Evolutionary conservation across 83 land plant species (phyloP), one percentile per base, ranked within the genome.

Genomic region (Thuja plicata): DNA sequence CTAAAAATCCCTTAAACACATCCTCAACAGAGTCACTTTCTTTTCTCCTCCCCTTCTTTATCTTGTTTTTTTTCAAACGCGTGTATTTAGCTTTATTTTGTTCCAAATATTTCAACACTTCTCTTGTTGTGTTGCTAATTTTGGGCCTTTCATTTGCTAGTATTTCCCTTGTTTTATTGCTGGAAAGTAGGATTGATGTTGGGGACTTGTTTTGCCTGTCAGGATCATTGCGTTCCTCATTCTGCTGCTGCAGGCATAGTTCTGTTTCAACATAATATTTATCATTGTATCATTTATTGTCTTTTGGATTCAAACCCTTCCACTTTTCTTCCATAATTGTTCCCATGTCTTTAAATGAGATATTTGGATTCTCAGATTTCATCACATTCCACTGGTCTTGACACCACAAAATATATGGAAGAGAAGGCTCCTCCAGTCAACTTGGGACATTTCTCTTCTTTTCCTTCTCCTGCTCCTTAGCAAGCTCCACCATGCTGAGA

Each of bases 341-440:
- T 30, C 95, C 88, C 57, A 95, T 91, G 37, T 97, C 97, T 80
- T 94, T 95, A 88, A 97, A 95, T 19, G 93, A 90, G 9, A 92
- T 91, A 16, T 91, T 94, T 15, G 95, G 94, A 60, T 96, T 93
- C 81, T 91, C 95, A 60, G 92, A 93, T 88, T 94, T 95, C 85
- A 95, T 89, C n/a, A n/a, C n/a, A 86, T 92, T 94, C 93, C 99
- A 95, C 73, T 96, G 97, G 84, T 97, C 99, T 82, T 97, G 96
- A 91, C 92, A 95, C 98, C 98, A 97, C 19, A 94, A 89, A 19
- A 94, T 88, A 88, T 95, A 97, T 19, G 99, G 91, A 1, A 94
- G 87, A 48, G 92, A 88, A 17, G 98, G 98, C 91, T 93, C 95
- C 92, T 96, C 96, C 70, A 41, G 87, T 71, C 93, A 88, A 4